These are phyloP conservation scores for Entelexis paramagnoliae DNA, from an alignment of 1,139 yeast species.

Conservation along the genomic window DNA sequence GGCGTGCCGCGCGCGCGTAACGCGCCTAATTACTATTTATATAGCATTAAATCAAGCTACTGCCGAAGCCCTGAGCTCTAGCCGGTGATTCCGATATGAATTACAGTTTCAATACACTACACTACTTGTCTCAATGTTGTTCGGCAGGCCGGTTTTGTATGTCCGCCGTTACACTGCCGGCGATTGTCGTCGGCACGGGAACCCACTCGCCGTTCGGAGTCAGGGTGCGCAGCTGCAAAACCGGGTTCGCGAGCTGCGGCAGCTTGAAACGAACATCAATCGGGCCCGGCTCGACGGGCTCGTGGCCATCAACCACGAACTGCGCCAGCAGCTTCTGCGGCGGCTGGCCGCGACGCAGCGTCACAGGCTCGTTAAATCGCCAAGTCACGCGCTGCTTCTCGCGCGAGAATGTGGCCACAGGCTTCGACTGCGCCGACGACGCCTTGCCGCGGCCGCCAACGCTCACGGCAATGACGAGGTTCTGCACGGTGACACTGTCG, in stretches of 20 bases:
- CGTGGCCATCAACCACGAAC: slow-evolving; percentile 29
- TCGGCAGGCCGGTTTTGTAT: not conserved
- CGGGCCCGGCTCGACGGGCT: slow-evolving; percentile 18
- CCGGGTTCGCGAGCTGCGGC: slow-evolving; percentile 13
- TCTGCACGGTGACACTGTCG: slow-evolving; percentile 39
- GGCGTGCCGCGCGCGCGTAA: slow-evolving; percentile 30
- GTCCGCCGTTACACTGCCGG: slow-evolving; percentile 2
- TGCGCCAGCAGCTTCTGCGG: slow-evolving; percentile 40
- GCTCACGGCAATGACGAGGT: slow-evolving; percentile 56
- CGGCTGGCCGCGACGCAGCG: slow-evolving; percentile 51
- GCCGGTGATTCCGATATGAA: too few relatives aligned
- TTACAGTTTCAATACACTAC: not conserved
- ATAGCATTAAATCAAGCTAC: not conserved
- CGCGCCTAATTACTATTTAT: slow-evolving; percentile 3
- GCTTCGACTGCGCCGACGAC: slow-evolving; percentile 70
- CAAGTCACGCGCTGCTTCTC: slow-evolving; percentile 80
- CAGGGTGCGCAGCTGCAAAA: slow-evolving; percentile 20
- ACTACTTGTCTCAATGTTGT: not conserved
- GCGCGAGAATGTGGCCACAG: slow-evolving; percentile 78
- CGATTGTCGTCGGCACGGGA: slow-evolving; percentile 20
- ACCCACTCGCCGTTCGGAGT: slow-evolving; percentile 20
- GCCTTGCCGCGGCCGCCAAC: slow-evolving; percentile 38
- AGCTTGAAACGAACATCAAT: slow-evolving; percentile 16
- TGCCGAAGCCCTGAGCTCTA: not conserved
- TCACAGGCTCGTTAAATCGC: slow-evolving; percentile 54